Evolutionary conservation across 2,329 filamentous ascomycete genomes (phyloP), one percentile per base, ranked within the genome.

Genomic region (Byssochlamys sp.): DNA sequence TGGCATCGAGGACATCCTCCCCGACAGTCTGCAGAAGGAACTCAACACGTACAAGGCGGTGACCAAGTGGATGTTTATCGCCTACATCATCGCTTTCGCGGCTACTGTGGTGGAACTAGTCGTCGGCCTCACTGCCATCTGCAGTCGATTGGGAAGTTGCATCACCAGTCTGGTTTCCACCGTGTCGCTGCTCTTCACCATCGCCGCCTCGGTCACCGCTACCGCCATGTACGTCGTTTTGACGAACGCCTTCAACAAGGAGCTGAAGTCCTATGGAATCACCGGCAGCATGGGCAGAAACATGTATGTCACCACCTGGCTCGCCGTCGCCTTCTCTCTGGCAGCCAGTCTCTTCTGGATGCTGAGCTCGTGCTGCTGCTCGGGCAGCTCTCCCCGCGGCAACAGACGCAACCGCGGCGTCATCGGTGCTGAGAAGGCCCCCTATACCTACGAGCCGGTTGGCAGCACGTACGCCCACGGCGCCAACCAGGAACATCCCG

Each of bases 361-460:
- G 69, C 84, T 95, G 73, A 90, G 86, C 73, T 83, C 88, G 67
- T 97, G 92, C 86, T 97, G 91, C 84, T 96, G 91, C 80, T 85
- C 82, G 65, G 89, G 90, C 52, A 79, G 81, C 65, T 79, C 75
- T 56, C 75, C 77, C 67, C 75, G 71, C 60, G 70, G 69, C 55
- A 75, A 77, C 61, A 65, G 69, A 51, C 60, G 63, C 33, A 67
- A 67, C 55, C 67, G 68, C n/a, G 65, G 75, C 52, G 61, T 81
- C 57, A 74, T 81, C 57, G 74, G 73, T 45, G 80, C 80, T 31
- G 81, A 84, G 69, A 84, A 84, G 78, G 80, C 81, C 0, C 81
- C 81, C 0, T 83, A 83, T 68, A 82, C 80, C 3, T 85, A 85
- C 63, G 81, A 84, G 73, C 76, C 81, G 52, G 78, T 85, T 19